These are phyloP conservation scores for Ascochyta viciae-villosae DNA, from an alignment of 2,329 filamentous ascomycete species.

Conservation along the genomic window DNA sequence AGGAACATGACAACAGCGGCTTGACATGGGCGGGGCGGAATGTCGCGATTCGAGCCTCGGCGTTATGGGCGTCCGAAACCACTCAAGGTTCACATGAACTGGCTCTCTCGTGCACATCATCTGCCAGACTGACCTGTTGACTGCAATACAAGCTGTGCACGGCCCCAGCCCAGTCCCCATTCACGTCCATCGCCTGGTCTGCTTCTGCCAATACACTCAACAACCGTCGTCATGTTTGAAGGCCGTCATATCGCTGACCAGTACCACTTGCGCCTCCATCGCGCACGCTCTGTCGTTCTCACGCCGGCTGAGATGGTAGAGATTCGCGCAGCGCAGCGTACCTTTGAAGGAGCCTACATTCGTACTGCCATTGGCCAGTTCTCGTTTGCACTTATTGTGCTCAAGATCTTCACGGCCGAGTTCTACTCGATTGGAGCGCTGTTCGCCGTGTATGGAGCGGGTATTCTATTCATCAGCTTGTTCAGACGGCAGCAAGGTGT, in stretches of 20 bases:
- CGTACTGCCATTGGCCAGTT: constrained; percentile 94
- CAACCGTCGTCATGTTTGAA: constrained; percentile 33
- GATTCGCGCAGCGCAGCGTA: constrained; percentile 91
- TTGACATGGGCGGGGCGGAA: neutral
- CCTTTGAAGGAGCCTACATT: constrained; percentile 96
- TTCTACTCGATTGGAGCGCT: constrained; percentile 98
- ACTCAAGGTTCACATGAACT: constrained; percentile 6
- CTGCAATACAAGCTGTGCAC: neutral
- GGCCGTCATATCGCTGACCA: constrained; percentile 71
- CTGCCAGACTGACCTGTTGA: constrained; percentile 7
- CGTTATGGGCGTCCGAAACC: constrained; percentile 9
- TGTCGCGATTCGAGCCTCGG: constrained; percentile 13
- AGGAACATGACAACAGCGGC: neutral
- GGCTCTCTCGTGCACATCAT: constrained; percentile 2
- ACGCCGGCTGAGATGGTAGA: constrained; percentile 88
- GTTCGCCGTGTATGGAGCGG: constrained; percentile 89
- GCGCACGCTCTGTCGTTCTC: constrained; percentile 81
- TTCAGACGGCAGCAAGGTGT: constrained; percentile 82
- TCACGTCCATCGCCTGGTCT: neutral
- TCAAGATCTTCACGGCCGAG: constrained; percentile 95
- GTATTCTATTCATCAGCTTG: constrained; percentile 80
- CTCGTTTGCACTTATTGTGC: constrained; percentile 90
- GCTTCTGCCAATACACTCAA: neutral
- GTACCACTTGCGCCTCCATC: constrained; percentile 81
- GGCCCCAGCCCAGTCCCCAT: neutral